A percentile compares a stretch with the other conserved stretches of the same genome.
Conservation (phyloP, 495 filamentous ascomycete genomes). For the Sporormia fimetaria region DNA sequence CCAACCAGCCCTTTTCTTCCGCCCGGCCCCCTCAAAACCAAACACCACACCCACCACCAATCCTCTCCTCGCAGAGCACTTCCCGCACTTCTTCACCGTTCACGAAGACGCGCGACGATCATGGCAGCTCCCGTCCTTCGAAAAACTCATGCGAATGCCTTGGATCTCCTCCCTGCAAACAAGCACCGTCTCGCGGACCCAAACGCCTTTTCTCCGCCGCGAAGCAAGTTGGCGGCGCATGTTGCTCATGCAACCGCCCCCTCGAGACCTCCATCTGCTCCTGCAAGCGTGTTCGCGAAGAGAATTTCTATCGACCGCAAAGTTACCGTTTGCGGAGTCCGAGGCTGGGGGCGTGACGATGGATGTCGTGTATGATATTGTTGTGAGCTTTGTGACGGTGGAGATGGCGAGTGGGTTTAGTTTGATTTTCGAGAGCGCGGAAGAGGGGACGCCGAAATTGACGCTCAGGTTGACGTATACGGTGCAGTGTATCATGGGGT, state of each 20-base stretch:
- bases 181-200: no score
- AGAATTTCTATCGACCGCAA: background rate
- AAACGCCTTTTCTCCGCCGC: background rate
- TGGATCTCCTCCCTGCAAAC: background rate
- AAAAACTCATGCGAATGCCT: background rate
- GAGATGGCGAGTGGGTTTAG: background rate
- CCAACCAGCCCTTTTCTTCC: constrained; percentile 15
- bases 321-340: background rate
- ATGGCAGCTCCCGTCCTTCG: background rate
- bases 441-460: background rate
- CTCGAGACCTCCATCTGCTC: constrained; percentile 1
- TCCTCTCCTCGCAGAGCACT: constrained; percentile 1
- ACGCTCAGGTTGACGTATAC: constrained; percentile 1
- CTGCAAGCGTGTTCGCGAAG: background rate
- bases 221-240: constrained; percentile 8
- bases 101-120: background rate
- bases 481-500: no score
- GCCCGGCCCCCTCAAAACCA: background rate
- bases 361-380: constrained; percentile 7
- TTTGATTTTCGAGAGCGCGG: background rate
- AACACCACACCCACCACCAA: constrained; percentile 2
- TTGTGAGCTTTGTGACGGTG: background rate
- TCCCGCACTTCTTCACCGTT: constrained; percentile 5
- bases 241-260: constrained; percentile 3
- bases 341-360: constrained; percentile 4